phyloP scores from a whole-genome alignment of 495 filamentous ascomycete genomes.

The Lophium mytilinum region DNA sequence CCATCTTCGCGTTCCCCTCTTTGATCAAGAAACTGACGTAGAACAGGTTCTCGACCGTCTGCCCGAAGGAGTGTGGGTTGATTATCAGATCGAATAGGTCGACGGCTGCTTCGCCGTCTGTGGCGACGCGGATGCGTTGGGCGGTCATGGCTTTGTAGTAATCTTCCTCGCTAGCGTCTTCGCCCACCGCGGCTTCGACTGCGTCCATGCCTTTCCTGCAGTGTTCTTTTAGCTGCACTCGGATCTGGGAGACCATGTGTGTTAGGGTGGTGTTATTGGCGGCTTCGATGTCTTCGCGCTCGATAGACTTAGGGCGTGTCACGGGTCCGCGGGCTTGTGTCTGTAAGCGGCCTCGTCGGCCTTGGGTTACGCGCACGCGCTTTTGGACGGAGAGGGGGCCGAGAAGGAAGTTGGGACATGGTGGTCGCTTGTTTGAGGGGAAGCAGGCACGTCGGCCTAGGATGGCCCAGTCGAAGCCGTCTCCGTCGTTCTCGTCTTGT shows the following conservation, averaged over 20 bases:
- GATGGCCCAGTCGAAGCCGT: constrained; percentile 80
- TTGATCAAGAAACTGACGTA: constrained; percentile 90
- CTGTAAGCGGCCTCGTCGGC: constrained; percentile 52
- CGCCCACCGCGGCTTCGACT: constrained; percentile 30
- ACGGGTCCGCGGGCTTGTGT: constrained; percentile 54
- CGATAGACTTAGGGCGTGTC: constrained; percentile 60
- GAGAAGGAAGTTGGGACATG: constrained; percentile 75
- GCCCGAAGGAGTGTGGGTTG: constrained; percentile 83
- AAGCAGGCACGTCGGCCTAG: constrained; percentile 70
- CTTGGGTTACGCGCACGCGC: constrained; percentile 59
- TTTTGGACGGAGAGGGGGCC: constrained; percentile 88
- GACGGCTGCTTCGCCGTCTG: constrained; percentile 50
- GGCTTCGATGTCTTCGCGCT: constrained; percentile 60
- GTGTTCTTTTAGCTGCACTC: constrained; percentile 32
- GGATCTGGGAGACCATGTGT: constrained; percentile 56
- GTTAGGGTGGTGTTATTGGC: constrained; percentile 69
- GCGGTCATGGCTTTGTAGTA: constrained; percentile 42
- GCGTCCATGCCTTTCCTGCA: constrained; percentile 27
- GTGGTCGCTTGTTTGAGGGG: constrained; percentile 61
- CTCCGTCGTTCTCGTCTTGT: constrained; percentile 47
- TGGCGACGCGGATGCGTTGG: constrained; percentile 41
- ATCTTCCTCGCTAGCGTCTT: constrained; percentile 33
- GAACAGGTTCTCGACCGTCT: constrained; percentile 96
- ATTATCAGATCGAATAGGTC: constrained; percentile 76
- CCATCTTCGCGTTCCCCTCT: constrained; percentile 67